Evolutionary conservation across 768 basidiomycete species (phyloP), one percentile per base, ranked within the genome.

Genomic region (Trichaptum fuscoviolaceum): DNA sequence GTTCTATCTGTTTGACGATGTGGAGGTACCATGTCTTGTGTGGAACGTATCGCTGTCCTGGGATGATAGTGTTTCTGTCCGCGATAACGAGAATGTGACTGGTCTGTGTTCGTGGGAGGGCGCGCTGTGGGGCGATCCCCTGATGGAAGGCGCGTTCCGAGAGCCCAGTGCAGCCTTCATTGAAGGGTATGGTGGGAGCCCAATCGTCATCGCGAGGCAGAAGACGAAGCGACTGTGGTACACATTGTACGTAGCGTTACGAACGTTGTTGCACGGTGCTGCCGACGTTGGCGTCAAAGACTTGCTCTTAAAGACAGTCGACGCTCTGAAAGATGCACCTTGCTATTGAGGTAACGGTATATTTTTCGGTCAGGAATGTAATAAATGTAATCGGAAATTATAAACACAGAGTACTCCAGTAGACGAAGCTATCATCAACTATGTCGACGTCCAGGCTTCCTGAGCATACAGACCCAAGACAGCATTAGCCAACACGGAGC

Each of bases 71-170:
- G 80, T 90, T 9, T 82, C 84, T 70, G 76, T 91, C 64, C 17
- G n/a, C 27, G 66, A 34, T 58, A 6, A 15, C 30, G 71, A 71
- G 35, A 59, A 34, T 24, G 62, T 67, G n/a, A 66, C 64, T 8
- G 70, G 62, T n/a, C 15, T 52, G 12, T 52, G 15, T 3, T 12
- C 3, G 20, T 63, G 66, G 25, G 71, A 67, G 7, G 70, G 63
- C 69, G 86, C 88, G 15, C 69, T 92, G 25, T 93, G 89, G 86
- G 91, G 89, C 30, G 91, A 93, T 73, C 91, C 91, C 10, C 75
- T 92, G 52, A 79, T 91, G 42, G 91, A 92, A 73, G 78, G 82
- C 5, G 81, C 87, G 70, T 89, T 92, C 78, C 77, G 78, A 0
- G 79, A 78, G 15, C 84, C 84, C 20, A 82, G 77, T 57, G 68